A percentile compares a stretch with the other conserved stretches of the same genome.
Conservation (phyloP, 306 rosid species). For the Cicer judaicum region DNA sequence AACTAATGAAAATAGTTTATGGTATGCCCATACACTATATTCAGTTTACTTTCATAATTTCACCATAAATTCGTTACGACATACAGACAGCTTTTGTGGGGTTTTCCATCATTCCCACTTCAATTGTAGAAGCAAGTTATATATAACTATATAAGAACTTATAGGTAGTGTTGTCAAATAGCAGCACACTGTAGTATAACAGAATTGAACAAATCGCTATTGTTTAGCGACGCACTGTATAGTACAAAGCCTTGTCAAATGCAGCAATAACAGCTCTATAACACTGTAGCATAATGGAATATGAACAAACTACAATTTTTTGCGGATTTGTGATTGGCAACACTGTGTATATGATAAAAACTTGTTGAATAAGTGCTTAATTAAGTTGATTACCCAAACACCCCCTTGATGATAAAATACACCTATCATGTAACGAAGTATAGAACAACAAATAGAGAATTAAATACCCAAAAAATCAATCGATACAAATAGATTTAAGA, state of each 20-base stretch:
- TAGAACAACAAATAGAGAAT: conserved; percentile 18
- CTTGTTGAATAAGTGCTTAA: not conserved
- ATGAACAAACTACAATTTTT: no score
- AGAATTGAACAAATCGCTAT: no score
- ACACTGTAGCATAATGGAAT: no score
- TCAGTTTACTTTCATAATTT: not conserved
- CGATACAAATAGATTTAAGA: not conserved
- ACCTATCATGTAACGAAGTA: conserved; percentile 33
- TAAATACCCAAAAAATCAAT: not conserved
- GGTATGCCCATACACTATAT: not conserved
- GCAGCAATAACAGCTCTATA: no score
- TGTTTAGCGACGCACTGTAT: no score
- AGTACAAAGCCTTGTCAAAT: no score
- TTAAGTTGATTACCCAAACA: not conserved
- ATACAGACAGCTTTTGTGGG: not conserved
- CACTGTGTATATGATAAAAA: not conserved
- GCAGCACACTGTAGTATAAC: no score
- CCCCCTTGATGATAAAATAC: conserved; percentile 1
- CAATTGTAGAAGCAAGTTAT: not conserved
- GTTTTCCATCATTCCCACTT: not conserved
- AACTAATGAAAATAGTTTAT: not conserved
- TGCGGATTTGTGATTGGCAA: no score
- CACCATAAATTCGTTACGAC: not conserved
- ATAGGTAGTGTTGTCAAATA: no score
- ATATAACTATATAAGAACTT: not conserved